Base-by-base conservation (phyloP, 495 filamentous ascomycete genomes). In the Pyrenula massariospora region DNA sequence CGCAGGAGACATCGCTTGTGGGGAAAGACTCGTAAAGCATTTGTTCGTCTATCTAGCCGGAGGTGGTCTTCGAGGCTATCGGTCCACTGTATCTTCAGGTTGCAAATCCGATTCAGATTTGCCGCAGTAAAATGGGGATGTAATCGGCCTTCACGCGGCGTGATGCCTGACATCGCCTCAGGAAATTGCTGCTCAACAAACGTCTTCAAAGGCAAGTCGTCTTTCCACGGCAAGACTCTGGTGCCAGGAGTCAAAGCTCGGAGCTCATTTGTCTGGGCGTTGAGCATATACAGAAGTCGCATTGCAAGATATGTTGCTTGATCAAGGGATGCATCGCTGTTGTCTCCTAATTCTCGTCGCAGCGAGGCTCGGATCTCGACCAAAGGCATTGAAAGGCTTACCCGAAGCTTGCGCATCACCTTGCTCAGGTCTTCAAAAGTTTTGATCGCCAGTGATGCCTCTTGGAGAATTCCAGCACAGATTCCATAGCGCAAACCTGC, bases 11-110 rank as follows among this genome's bases (percentile, higher is more conserved):
- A 24, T 23, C 54, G 56, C 47, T 52, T 59, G 24, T 52, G 56
- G 20, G 55, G 58, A 23, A 57, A 59, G 5, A 59, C 22, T 48
- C 24, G 58, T 3, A 59, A 49, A 3, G 54, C 1, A 24, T 57
- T 57, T 12, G 31, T 21, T n/a, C 11, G 21, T 25, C 56, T 3
- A 52, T 59, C 58, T 22, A 59, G 36, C 19, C 42, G 20, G 20
- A 59, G 54, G 23, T 57, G 58, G 52, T 59, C 58, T 12, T 48
- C n/a, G 2, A 57, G 21, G 51, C 58, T 59, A 48, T 25, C 51
- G 2, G 54, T 59, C 58, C 58, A 59, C 48, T 59, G 54, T 1
- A 57, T 56, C 2, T 23, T 57, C 23, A 59, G 51, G 10, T 54
- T 54, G 23, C 58, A 59, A 21, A 59, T 54, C 21, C 25, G 25